Conservation (phyloP, 2,329 filamentous ascomycete species). For the Pyricularia pennisetigena region DNA sequence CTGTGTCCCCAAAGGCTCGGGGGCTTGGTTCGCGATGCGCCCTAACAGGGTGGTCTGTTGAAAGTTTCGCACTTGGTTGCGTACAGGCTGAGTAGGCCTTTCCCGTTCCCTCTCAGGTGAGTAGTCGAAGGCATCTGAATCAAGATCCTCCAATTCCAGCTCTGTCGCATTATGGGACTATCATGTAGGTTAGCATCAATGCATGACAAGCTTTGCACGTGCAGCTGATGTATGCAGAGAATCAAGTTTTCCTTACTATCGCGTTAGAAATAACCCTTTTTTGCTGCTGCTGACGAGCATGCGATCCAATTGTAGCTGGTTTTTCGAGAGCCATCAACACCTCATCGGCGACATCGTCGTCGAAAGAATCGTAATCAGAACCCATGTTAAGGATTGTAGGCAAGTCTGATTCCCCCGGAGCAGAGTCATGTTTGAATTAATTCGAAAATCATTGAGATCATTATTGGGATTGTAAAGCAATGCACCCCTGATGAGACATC, state of each 20-base stretch:
- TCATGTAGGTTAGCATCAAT: neutral
- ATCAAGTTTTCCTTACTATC: neutral
- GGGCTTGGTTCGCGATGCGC: slow-evolving; percentile 20
- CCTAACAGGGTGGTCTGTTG: slow-evolving; percentile 49
- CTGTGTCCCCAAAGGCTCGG: slow-evolving; percentile 13
- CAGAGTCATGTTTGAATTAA: neutral
- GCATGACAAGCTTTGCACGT: neutral
- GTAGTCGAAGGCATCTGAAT: slow-evolving; percentile 58
- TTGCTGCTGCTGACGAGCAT: neutral
- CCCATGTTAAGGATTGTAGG: neutral
- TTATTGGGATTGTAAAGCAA: neutral
- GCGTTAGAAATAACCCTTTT: neutral
- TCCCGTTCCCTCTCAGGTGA: slow-evolving; percentile 32
- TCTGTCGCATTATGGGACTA: neutral
- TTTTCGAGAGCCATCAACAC: slow-evolving; percentile 47
- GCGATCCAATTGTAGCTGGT: slow-evolving; percentile 4
- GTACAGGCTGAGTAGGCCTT: slow-evolving; percentile 5
- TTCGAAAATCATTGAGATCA: neutral
- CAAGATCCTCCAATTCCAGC: slow-evolving; percentile 40
- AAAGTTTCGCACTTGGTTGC: slow-evolving; percentile 19
- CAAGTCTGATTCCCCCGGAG: neutral
- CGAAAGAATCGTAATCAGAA: slow-evolving; percentile 2
- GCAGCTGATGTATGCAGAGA: neutral
- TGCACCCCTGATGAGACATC: neutral
- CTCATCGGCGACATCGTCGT: slow-evolving; percentile 48